These are phyloP conservation scores for Coniella lustricola DNA, from an alignment of 2,329 filamentous ascomycete species.

Conservation along the genomic window DNA sequence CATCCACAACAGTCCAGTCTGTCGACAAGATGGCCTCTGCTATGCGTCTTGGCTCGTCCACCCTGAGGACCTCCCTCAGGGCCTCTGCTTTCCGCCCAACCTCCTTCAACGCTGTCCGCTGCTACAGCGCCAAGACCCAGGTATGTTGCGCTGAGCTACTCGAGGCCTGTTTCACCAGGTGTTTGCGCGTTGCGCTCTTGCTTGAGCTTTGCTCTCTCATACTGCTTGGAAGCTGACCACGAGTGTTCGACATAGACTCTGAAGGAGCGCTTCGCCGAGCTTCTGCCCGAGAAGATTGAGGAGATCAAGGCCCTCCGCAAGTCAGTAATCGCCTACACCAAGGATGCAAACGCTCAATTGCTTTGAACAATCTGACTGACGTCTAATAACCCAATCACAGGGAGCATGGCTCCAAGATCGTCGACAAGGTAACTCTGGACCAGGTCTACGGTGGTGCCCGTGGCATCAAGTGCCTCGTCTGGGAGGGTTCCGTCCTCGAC, in stretches of 20 bases:
- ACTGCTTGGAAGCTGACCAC: slow-evolving; percentile 19
- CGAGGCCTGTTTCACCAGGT: neutral
- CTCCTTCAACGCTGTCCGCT: slow-evolving; percentile 76
- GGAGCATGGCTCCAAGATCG: slow-evolving; percentile 89
- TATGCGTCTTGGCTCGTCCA: slow-evolving; percentile 72
- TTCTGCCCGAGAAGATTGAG: slow-evolving; percentile 93
- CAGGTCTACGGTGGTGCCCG: slow-evolving; percentile 99
- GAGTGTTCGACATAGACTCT: slow-evolving; percentile 56
- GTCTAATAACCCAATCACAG: slow-evolving; percentile 35
- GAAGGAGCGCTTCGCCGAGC: slow-evolving; percentile 97
- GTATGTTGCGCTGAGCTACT: slow-evolving; percentile 40
- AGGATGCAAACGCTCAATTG: neutral
- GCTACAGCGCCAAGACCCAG: slow-evolving; percentile 89
- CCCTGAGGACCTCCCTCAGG: slow-evolving; percentile 70
- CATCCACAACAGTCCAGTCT: slow-evolving; percentile 23
- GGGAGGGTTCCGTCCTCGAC: slow-evolving; percentile 98
- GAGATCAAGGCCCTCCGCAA: slow-evolving; percentile 96
- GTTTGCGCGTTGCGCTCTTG: too few species aligned
- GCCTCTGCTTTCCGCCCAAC: slow-evolving; percentile 61
- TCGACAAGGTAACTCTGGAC: slow-evolving; percentile 97
- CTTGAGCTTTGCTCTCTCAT: neutral
- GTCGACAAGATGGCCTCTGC: slow-evolving; percentile 70
- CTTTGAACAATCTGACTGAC: slow-evolving; percentile 21
- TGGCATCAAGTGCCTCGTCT: slow-evolving; percentile 97
- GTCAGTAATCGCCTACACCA: slow-evolving; percentile 44